Evolutionary conservation across 192 early-diverging fungal species (phyloP).

Genomic region (Coemansia sp.): DNA sequence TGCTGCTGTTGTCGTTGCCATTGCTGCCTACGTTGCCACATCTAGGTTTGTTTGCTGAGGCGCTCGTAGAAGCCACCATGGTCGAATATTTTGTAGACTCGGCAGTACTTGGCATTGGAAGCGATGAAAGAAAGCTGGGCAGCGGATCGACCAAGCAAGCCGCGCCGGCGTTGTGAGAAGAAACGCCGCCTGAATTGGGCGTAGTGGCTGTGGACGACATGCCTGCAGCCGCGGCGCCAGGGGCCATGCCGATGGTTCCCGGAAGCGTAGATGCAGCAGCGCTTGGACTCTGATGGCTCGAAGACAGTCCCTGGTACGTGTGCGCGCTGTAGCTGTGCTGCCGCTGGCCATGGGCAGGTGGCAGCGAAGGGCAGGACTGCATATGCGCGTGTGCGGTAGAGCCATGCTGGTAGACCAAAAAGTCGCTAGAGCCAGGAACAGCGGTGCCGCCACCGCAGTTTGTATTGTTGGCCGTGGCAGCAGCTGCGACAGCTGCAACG

Average conservation of each 20-base stretch:
- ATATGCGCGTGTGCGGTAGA: not conserved
- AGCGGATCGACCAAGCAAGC: constrained; percentile 32
- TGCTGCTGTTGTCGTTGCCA: constrained; percentile 2
- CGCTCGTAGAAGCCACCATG: constrained; percentile 21
- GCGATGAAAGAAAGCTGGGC: constrained; percentile 41
- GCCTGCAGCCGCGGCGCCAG: constrained; percentile 1
- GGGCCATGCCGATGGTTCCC: constrained; percentile 19
- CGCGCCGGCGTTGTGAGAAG: constrained; percentile 3
- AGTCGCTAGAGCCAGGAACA: not conserved
- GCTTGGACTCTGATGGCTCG: constrained; percentile 36
- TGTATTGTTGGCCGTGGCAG: constrained; percentile 6
- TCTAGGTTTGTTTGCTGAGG: constrained; percentile 10
- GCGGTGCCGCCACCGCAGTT: not conserved
- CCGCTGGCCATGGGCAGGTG: constrained; percentile 13
- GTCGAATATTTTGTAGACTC: constrained; percentile 38
- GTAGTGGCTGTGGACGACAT: constrained; percentile 11
- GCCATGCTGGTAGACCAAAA: constrained; percentile 11
- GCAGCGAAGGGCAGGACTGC: constrained; percentile 12
- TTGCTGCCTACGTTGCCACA: constrained; percentile 3
- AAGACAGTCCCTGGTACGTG: constrained; percentile 8
- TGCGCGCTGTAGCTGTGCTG: constrained; percentile 21
- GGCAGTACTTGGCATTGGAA: constrained; percentile 23
- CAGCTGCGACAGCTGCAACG: constrained; percentile 44
- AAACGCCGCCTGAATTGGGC: constrained; percentile 11
- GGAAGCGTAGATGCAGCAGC: constrained; percentile 29